Evolutionary conservation across 1,284 basidiomycete genomes (phyloP), one percentile per base, ranked within the genome.

Genomic region (Ceratobasidium sp.): DNA sequence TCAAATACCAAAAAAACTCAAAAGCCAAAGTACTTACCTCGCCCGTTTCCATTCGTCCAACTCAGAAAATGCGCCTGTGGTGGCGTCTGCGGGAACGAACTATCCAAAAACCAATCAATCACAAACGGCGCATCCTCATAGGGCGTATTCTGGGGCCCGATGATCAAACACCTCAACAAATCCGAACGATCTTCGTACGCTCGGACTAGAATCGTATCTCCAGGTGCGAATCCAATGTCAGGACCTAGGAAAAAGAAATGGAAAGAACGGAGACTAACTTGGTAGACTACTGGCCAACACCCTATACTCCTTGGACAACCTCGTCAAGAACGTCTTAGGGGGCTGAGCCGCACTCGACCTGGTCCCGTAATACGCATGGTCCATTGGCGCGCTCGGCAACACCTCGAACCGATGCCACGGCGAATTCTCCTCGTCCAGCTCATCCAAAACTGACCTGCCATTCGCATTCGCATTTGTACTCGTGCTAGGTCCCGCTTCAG

Each of bases 71-170:
- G 91, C 3, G 96, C 96, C 52, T 90, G 84, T 0, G 96, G 96
- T 5, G 96, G 95, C 76, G 88, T 89, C 77, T 91, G 86, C 1
- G 96, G 96, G 80, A 95, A 98, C 78, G 91, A 89, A 7, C 93
- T 91, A 78, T 94, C 91, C 32, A 97, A 85, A 86, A 91, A 91
- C 87, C 96, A 95, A 82, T 98, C 96, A 74, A 98, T 96, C 35
- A 98, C 90, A 80, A 98, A 96, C 0, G 96, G 95, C 23, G 94
- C 94, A 80, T 97, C 91, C 80, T 94, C 89, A 78, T 96, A 96
- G 18, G 96, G 96, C 8, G 96, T 98, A 74, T 96, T 96, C 78
- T 93, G 89, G 73, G 95, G 94, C 13, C 96, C 96, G 76, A 98
- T 91, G 77, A 98, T 98, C 71, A 98, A 84, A 77, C 89, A 93